Conservation (phyloP, 345 rosid genomes). For the Cardiospermum halicacabum region DNA sequence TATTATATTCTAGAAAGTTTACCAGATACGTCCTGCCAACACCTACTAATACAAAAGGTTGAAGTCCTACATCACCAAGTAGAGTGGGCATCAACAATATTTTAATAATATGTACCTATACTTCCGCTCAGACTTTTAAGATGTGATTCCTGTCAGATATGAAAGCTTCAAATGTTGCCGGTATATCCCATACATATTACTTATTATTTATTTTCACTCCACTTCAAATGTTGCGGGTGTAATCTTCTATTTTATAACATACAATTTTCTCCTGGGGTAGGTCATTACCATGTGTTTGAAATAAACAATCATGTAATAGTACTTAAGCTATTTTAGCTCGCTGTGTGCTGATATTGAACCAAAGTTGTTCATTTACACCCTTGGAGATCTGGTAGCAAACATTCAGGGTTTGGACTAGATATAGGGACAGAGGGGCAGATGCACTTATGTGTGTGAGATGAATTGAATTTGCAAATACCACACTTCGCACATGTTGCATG, state of each 20-base stretch:
- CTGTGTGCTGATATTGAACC: slow-evolving; percentile 44
- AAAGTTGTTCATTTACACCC: slow-evolving; percentile 36
- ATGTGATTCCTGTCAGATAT: neutral
- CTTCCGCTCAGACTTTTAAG: neutral
- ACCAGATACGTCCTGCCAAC: slow-evolving; percentile 83
- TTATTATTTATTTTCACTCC: neutral
- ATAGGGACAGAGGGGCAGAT: slow-evolving; percentile 41
- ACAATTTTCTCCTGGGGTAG: neutral
- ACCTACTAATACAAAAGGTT: slow-evolving; percentile 55
- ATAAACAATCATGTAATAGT: too few relatives aligned
- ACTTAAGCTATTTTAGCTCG: neutral
- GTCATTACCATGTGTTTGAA: neutral
- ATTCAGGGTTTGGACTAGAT: slow-evolving; percentile 30
- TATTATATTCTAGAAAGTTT: slow-evolving; percentile 51
- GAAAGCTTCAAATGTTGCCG: neutral
- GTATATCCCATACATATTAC: too few relatives aligned
- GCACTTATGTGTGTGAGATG: slow-evolving; percentile 46
- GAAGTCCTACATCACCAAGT: slow-evolving; percentile 32
- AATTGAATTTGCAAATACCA: slow-evolving; percentile 56
- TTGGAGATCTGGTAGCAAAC: slow-evolving; percentile 45
- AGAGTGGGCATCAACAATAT: slow-evolving; percentile 10
- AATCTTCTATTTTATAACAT: neutral
- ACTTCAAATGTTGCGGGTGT: neutral
- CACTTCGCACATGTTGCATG: slow-evolving; percentile 70
- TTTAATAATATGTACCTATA: neutral